Evolutionary conservation across 2,329 filamentous ascomycete genomes (phyloP), one percentile per base, ranked within the genome.

Genomic region (Juglanconis juglandina): DNA sequence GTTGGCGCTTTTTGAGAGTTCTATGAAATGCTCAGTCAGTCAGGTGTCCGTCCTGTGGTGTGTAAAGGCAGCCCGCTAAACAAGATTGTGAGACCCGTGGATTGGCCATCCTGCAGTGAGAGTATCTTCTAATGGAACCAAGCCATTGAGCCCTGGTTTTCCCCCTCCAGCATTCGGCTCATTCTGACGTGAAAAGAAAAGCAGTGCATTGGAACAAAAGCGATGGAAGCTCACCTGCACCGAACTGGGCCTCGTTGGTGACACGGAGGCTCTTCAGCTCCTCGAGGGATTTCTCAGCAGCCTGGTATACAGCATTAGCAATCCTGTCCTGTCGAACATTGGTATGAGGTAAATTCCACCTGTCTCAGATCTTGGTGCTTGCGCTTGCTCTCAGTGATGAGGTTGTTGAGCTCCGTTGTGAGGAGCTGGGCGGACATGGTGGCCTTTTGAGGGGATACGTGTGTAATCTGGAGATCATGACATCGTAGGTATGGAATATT

Each of bases 381-480:
- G 70, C 94, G 86, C 77, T 96, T 98, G 72, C 93, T 95, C 79
- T 99, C 95, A 75, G 96, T 91, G 69, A 96, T 89, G 73, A 97
- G 86, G 77, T 91, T 96, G 70, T 89, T 86, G 73, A 97, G 85
- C 83, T 97, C 93, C 61, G 90, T 88, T 71, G 88, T 87, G 70
- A 97, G 84, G 70, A 96, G 87, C 83, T 96, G 91, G 69, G 92
- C 89, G 75, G 92, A 96, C 92, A 96, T 96, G 70, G 78, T 87
- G 73, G 50, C 48, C 59, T 61, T 52, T 58, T 13, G 58, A 53
- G 56, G 17, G 41, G 24, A 30, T 48, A 51, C 10, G 14, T 24
- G 14, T 24, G 55, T 24, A n/a, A 52, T 35, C 39, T 35, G 35
- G 30, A 52, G 34, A 33, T 52, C 55, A 58, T 52, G 55, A 33